These are phyloP conservation scores for Chromera velia DNA, from an alignment of 73 alveolate genomes.

Conservation along the genomic window DNA sequence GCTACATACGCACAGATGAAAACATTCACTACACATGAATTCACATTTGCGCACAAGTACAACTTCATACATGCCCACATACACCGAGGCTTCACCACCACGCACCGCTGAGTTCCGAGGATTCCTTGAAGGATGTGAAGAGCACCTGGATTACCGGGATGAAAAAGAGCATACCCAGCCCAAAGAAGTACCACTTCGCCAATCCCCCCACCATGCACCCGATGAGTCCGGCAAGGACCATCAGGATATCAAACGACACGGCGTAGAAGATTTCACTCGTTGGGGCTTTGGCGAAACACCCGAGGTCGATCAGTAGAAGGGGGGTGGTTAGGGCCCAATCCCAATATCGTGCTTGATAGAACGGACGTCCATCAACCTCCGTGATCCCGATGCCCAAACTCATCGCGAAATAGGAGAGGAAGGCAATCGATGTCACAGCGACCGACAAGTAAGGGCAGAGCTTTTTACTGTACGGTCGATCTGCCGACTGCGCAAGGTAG, in stretches of 20 bases:
- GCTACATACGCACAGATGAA: too few relatives aligned
- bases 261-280: neutral
- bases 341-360: constrained; percentile 3
- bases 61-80: too few relatives aligned
- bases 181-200: constrained; percentile 9
- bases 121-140: too few relatives aligned
- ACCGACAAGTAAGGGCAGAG: constrained; percentile 14
- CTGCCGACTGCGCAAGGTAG: too few relatives aligned
- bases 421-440: constrained; percentile 4
- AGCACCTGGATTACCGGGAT: neutral
- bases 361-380: neutral
- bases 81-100: too few relatives aligned
- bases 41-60: too few relatives aligned
- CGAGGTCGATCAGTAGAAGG: constrained; percentile 17
- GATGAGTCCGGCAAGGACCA: constrained; percentile 7
- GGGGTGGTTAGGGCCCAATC: constrained; percentile 13
- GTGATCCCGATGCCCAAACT: constrained; percentile 7
- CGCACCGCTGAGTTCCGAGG: too few relatives aligned
- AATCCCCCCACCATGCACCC: too few relatives aligned
- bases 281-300: neutral
- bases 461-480: too few relatives aligned
- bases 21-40: too few relatives aligned
- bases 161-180: constrained; percentile 4
- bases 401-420: constrained; percentile 8
- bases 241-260: neutral